Evolutionary conservation across 2,329 filamentous ascomycete genomes (phyloP), one percentile per base, ranked within the genome.

Genomic region (Tolypocladium paradoxum): DNA sequence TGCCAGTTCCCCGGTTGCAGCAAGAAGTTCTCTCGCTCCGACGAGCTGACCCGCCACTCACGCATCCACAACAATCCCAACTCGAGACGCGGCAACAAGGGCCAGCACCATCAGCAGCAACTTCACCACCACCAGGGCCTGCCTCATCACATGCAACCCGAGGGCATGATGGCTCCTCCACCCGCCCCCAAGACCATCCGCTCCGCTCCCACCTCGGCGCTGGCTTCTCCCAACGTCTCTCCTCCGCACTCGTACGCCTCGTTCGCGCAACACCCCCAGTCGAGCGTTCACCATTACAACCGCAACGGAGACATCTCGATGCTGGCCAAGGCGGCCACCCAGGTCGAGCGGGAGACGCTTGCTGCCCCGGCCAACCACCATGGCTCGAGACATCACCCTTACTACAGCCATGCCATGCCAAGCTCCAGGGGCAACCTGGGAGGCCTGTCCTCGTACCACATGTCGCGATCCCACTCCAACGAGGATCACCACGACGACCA

Each of bases 61-160:
- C 83, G 92, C 69, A 99, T 99, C 75, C 92, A 99, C 81, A 96
- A 89, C 82, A 99, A 97, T 74, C 92, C 93, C 55, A 97, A 97
- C 78, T 96, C 91, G 54, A 81, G 93, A 67, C 79, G 92, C 66
- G 91, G 90, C 60, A 95, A 95, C 78, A 96, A 96, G 77, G 83
- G 70, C 31, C 76, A 79, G 60, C 71, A 76, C 53, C 68, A 70
- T n/a, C 62, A 65, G 22, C 64, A 65, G 51, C 62, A 65, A 24
- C 62, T 62, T 36, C 67, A 70, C 57, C 66, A 70, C 54, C 65
- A 67, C 49, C 68, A 70, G 58, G 70, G 72, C 52, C 55, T 68
- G 45, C 63, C 66, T 50, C 72, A 73, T 52, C 71, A 74, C 53
- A 69, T 79, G 61, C 72, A 73, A 56, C 71, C 73, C 68, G 70